Evolutionary conservation across 139 green algal genomes (phyloP), one percentile per base, ranked within the genome.

Genomic region (Chlorokybus atmophyticus): DNA sequence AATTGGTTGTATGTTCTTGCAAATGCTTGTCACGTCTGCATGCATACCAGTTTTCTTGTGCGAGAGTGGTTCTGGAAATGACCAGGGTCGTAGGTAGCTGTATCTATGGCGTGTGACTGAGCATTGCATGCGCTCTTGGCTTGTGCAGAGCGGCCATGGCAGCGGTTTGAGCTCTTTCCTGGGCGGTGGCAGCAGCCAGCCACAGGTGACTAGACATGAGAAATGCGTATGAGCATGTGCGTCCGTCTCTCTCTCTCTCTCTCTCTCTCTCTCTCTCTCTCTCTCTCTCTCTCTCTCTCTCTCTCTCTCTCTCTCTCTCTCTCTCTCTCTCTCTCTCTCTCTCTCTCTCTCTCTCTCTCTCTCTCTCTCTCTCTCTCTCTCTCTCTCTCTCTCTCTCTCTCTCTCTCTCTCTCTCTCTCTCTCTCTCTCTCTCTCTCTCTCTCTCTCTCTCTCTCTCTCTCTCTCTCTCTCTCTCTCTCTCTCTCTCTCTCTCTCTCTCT

Each of bases 251-350:
- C 35, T 44, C 35, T 44, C 35, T 44, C 35, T 44, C 35, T 44
- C 35, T 44, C 35, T 44, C 35, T 44, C 35, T 44, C 35, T 44
- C 35, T 44, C 35, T 44, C 35, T 44, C 35, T 44, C 35, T 44
- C 35, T 44, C 35, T 44, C 35, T 44, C 35, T 44, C 35, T 44
- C 35, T 44, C 35, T 44, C 35, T 44, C 35, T 44, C 35, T 44
- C 35, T 44, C 35, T 44, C 35, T 44, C 35, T 44, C 35, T 44
- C 35, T 44, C 35, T 44, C 35, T 44, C 35, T 44, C 35, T 44
- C 35, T 44, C 35, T 44, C 35, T 44, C 35, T 44, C 35, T 44
- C 35, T 44, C 35, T 44, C 35, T 44, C 35, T 44, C 35, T 44
- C 35, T 44, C 35, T 44, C 35, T 44, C 35, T 44, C 35, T 44